A percentile compares a stretch with the other conserved stretches of the same genome.
Evolutionary conservation across 2,329 filamentous ascomycete genomes (phyloP).

Genomic region (Calonectria leucothoes): DNA sequence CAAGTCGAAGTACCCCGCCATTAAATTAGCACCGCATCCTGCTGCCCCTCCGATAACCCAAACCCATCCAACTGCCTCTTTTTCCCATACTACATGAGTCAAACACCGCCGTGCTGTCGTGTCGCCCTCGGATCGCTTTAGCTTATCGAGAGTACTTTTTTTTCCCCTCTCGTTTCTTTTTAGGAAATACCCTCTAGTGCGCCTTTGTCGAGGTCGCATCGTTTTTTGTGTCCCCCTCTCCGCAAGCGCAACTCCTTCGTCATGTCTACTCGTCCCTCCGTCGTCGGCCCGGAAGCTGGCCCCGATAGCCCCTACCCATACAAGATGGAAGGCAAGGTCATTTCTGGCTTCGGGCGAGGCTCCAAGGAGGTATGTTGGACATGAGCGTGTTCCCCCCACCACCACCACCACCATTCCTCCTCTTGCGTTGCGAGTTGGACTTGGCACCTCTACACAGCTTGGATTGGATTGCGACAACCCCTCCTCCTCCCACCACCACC

Average conservation of each 20-base stretch:
- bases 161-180: neutral
- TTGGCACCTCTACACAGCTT: neutral
- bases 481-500: neutral
- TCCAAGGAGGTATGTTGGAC: slow-evolving; percentile 81
- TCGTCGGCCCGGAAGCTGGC: slow-evolving; percentile 79
- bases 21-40: slow-evolving; percentile 1
- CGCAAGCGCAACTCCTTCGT: neutral
- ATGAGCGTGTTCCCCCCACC: neutral
- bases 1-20: slow-evolving; percentile 25
- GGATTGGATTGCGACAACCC: neutral
- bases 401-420: no score
- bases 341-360: slow-evolving; percentile 92
- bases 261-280: slow-evolving; percentile 66
- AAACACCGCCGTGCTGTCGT: neutral
- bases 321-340: slow-evolving; percentile 85
- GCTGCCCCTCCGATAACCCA: slow-evolving; percentile 25
- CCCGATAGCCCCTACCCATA: slow-evolving; percentile 86
- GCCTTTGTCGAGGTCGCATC: neutral
- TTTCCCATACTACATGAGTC: neutral
- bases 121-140: neutral
- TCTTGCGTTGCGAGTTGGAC: neutral
- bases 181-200: neutral
- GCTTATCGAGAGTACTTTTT: neutral
- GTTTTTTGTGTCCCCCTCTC: neutral
- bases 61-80: neutral